Percentiles rank a stretch among this genome's conserved stretches.
These are phyloP conservation scores for Daldinia decipiens DNA, from an alignment of 495 filamentous ascomycete genomes.

Conservation along the genomic window DNA sequence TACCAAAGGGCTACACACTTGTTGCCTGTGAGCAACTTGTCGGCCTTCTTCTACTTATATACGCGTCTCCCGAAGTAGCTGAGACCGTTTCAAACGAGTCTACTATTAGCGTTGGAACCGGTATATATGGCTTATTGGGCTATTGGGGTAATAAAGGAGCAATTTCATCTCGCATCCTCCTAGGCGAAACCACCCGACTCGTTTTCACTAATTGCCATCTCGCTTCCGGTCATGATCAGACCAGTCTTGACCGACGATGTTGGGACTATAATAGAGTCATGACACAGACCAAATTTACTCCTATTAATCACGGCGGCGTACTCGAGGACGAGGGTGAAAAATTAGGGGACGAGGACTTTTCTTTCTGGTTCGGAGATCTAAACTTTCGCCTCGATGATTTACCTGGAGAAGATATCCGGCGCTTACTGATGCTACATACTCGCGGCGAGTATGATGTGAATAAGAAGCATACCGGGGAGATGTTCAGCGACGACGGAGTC, in stretches of 20 bases:
- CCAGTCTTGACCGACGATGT: conserved; percentile 81
- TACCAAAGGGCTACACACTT: conserved; percentile 80
- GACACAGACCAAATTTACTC: conserved; percentile 76
- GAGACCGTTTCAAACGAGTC: conserved; percentile 79
- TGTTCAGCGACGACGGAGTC: conserved; percentile 56
- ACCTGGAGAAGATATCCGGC: conserved; percentile 88
- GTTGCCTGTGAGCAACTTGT: conserved; percentile 86
- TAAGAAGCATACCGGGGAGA: conserved; percentile 50
- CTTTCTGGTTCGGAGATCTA: conserved; percentile 96
- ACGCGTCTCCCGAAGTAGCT: conserved; percentile 78
- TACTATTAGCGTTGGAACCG: conserved; percentile 79
- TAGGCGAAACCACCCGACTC: conserved; percentile 89
- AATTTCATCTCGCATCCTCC: conserved; percentile 78
- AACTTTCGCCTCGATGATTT: conserved; percentile 94
- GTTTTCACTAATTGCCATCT: conserved; percentile 93
- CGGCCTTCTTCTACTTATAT: conserved; percentile 86
- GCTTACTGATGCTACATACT: conserved; percentile 83
- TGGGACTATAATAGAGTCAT: conserved; percentile 88
- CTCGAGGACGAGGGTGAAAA: conserved; percentile 66
- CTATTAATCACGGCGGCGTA: conserved; percentile 68
- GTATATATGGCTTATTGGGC: conserved; percentile 73
- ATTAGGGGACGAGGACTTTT: conserved; percentile 92
- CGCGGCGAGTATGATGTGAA: conserved; percentile 75
- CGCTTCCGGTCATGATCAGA: conserved; percentile 82
- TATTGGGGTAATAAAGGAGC: conserved; percentile 98